A percentile compares a stretch with the other conserved stretches of the same genome.
phyloP scores from a whole-genome alignment of 371 early-diverging fungal species.

The Syncephalastrum monosporum region DNA sequence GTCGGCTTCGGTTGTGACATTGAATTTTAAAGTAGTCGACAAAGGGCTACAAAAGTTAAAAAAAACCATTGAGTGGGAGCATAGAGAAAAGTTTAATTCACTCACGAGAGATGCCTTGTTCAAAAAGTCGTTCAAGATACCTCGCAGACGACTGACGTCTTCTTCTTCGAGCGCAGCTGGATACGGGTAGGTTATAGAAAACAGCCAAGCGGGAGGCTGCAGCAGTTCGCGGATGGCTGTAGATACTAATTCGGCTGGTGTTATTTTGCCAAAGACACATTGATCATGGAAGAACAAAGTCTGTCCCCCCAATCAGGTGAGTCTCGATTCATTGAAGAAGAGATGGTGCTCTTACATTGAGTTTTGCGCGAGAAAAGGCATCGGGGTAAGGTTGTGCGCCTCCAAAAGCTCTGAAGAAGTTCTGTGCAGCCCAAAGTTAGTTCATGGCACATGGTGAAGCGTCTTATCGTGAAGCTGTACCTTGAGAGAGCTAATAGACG shows the following conservation, averaged over 20 bases:
- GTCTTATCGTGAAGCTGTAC: conserved; percentile 18
- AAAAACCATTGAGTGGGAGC: not conserved
- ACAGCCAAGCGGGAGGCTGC: conserved; percentile 30
- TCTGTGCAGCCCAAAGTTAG: conserved; percentile 18
- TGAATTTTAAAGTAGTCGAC: conserved; percentile 59
- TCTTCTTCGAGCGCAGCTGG: conserved; percentile 18
- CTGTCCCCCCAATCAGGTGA: conserved; percentile 7
- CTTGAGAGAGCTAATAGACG: conserved; percentile 39
- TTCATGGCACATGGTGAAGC: not conserved
- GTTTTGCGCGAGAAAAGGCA: conserved; percentile 55
- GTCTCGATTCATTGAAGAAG: not conserved
- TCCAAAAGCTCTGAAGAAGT: conserved; percentile 46
- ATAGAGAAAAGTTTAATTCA: not conserved
- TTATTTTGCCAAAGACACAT: conserved; percentile 33
- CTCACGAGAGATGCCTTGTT: conserved; percentile 39
- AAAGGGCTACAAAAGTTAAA: conserved; percentile 40
- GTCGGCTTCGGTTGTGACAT: conserved; percentile 72
- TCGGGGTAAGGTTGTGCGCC: conserved; percentile 47
- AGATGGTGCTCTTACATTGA: conserved; percentile 29
- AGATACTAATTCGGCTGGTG: conserved; percentile 19
- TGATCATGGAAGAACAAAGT: conserved; percentile 30
- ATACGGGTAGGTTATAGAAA: conserved; percentile 1
- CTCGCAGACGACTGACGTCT: conserved; percentile 2
- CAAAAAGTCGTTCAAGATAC: conserved; percentile 23
- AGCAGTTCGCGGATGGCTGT: conserved; percentile 29